A percentile compares a stretch with the other conserved stretches of the same genome.
Evolutionary conservation across 768 basidiomycete genomes (phyloP).

Genomic region (Pleurotus citrinopileatus): DNA sequence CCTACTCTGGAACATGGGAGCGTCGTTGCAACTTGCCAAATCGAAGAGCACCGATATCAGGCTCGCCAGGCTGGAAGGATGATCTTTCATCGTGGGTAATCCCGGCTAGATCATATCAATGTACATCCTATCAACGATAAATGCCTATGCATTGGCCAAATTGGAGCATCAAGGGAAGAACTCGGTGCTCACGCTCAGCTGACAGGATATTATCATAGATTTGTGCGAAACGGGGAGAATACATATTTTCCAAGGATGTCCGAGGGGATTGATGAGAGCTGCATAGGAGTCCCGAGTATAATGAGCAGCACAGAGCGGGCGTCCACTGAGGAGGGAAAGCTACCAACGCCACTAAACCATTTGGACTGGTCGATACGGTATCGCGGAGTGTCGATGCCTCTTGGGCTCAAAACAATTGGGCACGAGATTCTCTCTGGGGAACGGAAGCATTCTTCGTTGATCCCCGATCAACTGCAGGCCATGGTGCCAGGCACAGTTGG

Average conservation of each 20-base stretch:
- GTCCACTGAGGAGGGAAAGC: slow-evolving; percentile 7
- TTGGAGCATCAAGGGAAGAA: slow-evolving; percentile 17
- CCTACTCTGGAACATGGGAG: too few species aligned
- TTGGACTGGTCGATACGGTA: slow-evolving; percentile 23
- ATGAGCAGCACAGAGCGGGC: not conserved
- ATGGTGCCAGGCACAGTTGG: slow-evolving; percentile 30
- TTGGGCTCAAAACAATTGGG: not conserved
- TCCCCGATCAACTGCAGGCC: slow-evolving; percentile 60
- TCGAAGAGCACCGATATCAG: not conserved
- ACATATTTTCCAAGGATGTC: slow-evolving; percentile 13
- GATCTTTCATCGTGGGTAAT: too few species aligned
- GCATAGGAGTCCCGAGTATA: not conserved
- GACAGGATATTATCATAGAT: slow-evolving; percentile 1
- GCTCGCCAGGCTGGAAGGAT: not conserved
- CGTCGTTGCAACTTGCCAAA: too few species aligned
- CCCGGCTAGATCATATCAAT: not conserved
- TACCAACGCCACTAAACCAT: slow-evolving; percentile 34
- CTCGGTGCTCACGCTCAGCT: slow-evolving; percentile 7
- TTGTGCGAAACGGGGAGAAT: slow-evolving; percentile 5
- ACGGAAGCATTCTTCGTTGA: slow-evolving; percentile 37
- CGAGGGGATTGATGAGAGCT: slow-evolving; percentile 13
- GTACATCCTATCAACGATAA: not conserved
- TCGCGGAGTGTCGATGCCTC: slow-evolving; percentile 12
- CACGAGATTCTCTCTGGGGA: slow-evolving; percentile 10
- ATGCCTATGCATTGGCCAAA: not conserved